These are phyloP conservation scores for Chalaropsis thielavioides DNA, from an alignment of 2,329 filamentous ascomycete species.

Conservation along the genomic window DNA sequence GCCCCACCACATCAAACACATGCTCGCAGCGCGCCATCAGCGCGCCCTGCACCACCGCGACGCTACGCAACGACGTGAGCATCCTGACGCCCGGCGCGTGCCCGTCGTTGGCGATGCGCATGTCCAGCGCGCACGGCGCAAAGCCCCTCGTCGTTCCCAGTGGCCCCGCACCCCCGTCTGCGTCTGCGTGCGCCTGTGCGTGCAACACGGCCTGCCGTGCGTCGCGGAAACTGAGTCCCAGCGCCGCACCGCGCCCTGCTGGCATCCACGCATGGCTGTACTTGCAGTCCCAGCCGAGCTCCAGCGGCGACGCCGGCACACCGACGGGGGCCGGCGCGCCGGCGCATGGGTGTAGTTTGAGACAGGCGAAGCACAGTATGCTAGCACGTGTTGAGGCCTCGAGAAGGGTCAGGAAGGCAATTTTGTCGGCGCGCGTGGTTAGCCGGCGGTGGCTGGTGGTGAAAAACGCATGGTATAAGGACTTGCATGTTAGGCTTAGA, in stretches of 20 bases:
- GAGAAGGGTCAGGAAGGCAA: constrained; percentile 7
- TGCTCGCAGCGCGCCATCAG: neutral
- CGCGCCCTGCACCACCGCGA: neutral
- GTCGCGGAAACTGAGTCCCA: constrained; percentile 13
- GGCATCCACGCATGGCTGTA: constrained; percentile 14
- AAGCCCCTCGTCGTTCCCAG: neutral
- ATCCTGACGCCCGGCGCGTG: neutral
- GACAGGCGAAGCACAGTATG: constrained; percentile 11
- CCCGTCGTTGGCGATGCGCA: neutral
- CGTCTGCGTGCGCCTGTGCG: neutral
- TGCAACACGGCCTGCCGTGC: constrained; percentile 5
- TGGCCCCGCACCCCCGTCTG: no score
- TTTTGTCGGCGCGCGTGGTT: neutral
- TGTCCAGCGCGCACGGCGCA: neutral
- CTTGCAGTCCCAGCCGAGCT: constrained; percentile 14
- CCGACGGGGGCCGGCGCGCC: neutral
- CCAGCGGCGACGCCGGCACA: constrained; percentile 11
- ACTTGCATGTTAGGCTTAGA: constrained; percentile 8
- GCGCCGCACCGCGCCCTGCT: neutral
- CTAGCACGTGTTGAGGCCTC: neutral
- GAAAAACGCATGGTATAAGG: constrained; percentile 4
- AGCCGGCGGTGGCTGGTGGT: neutral
- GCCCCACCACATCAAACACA: neutral
- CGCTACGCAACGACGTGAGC: neutral
- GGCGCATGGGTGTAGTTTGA: constrained; percentile 6